These are phyloP conservation scores for Lasiodiplodia sp. DNA, from an alignment of 2,329 filamentous ascomycete species.

Conservation along the genomic window DNA sequence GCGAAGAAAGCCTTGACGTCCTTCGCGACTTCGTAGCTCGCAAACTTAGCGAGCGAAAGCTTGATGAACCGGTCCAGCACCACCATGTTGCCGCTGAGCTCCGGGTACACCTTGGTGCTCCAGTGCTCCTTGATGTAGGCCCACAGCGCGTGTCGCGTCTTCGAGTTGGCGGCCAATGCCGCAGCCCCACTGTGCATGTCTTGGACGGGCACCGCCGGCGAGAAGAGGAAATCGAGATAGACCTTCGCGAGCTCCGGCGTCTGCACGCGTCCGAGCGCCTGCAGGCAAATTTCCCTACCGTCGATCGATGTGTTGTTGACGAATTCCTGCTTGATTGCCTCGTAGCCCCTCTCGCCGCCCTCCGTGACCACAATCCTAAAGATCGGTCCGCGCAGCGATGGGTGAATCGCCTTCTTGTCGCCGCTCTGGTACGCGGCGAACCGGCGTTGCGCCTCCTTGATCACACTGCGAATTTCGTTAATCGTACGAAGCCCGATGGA, in stretches of 20 bases:
- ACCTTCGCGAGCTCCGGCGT: slow-evolving; percentile 71
- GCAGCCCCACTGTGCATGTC: slow-evolving; percentile 86
- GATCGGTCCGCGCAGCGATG: slow-evolving; percentile 79
- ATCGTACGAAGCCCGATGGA: slow-evolving; percentile 13
- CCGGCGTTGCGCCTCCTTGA: slow-evolving; percentile 75
- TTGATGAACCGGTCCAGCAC: slow-evolving; percentile 89
- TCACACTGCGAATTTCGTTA: slow-evolving; percentile 60
- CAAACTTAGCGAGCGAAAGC: slow-evolving; percentile 78
- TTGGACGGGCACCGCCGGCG: slow-evolving; percentile 81
- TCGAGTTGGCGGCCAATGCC: slow-evolving; percentile 74
- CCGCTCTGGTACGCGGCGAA: slow-evolving; percentile 81
- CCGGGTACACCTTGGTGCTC: slow-evolving; percentile 69
- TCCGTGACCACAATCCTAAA: slow-evolving; percentile 82
- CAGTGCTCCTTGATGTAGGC: slow-evolving; percentile 85
- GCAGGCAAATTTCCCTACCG: slow-evolving; percentile 85
- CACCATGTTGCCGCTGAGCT: slow-evolving; percentile 81
- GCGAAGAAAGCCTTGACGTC: slow-evolving; percentile 88
- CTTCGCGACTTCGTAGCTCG: slow-evolving; percentile 70
- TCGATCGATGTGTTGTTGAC: slow-evolving; percentile 83
- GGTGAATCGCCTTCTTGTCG: slow-evolving; percentile 74
- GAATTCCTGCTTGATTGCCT: slow-evolving; percentile 85
- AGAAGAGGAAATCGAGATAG: slow-evolving; percentile 78
- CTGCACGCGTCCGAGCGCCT: slow-evolving; percentile 76
- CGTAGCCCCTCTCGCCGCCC: slow-evolving; percentile 72
- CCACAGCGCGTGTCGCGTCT: slow-evolving; percentile 80